Evolutionary conservation across 805 yeast species (phyloP).

Genomic region (Sugiyamaella qingdaonensis): DNA sequence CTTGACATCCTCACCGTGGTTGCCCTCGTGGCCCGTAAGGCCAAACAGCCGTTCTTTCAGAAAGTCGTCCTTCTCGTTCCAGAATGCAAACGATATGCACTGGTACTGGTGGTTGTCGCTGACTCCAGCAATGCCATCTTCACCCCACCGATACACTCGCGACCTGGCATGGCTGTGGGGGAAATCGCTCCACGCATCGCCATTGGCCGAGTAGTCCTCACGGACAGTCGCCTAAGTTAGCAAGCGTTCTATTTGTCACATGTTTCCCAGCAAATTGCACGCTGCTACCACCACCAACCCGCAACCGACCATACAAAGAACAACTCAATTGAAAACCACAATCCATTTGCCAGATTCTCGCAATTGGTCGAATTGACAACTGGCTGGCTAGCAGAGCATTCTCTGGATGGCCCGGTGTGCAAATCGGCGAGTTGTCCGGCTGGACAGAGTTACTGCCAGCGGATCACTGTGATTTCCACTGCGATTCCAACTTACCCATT

Average conservation of each 20-base stretch:
- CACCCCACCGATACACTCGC: constrained; percentile 90
- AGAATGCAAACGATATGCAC: constrained; percentile 75
- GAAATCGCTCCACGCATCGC: constrained; percentile 88
- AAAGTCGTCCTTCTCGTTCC: constrained; percentile 86
- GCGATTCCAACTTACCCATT: constrained; percentile 45
- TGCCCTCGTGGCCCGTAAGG: constrained; percentile 87
- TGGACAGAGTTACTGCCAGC: too few relatives aligned
- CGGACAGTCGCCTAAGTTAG: constrained; percentile 41
- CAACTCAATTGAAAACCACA: not conserved
- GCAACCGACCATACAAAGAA: not conserved
- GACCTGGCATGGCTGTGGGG: constrained; percentile 81
- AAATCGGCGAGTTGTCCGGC: too few relatives aligned
- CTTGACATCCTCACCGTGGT: constrained; percentile 95
- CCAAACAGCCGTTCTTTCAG: constrained; percentile 86
- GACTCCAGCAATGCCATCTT: constrained; percentile 89
- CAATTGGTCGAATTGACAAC: too few relatives aligned
- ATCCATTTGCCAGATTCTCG: too few relatives aligned
- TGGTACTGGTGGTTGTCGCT: constrained; percentile 76
- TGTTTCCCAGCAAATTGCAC: not conserved
- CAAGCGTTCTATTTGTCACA: not conserved
- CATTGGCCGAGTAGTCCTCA: constrained; percentile 80
- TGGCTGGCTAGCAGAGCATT: too few relatives aligned
- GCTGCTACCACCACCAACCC: not conserved
- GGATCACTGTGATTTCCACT: not conserved
- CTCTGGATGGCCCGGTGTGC: too few relatives aligned